These are phyloP conservation scores for Boletus reticulatus DNA, from an alignment of 768 basidiomycete species.

Conservation along the genomic window DNA sequence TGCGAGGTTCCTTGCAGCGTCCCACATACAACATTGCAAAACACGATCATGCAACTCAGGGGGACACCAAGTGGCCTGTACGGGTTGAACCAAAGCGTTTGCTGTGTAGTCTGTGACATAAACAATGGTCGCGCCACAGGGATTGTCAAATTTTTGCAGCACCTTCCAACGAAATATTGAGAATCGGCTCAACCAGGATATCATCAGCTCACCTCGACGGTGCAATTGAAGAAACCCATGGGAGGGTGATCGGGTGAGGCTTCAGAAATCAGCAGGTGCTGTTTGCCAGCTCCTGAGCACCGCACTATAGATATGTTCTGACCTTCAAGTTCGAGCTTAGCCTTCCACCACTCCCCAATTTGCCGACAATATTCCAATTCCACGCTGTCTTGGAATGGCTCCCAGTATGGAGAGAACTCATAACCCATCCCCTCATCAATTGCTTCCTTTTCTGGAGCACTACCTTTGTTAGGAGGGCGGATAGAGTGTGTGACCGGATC, in stretches of 20 bases:
- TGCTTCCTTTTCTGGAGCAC: constrained; percentile 34
- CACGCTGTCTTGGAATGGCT: constrained; percentile 31
- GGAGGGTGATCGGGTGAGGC: constrained; percentile 44
- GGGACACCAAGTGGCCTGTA: constrained; percentile 48
- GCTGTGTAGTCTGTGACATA: constrained; percentile 69
- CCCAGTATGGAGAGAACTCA: constrained; percentile 44
- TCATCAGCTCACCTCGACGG: constrained; percentile 49
- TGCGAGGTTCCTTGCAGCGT: constrained; percentile 42
- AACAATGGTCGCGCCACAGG: constrained; percentile 41
- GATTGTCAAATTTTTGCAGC: constrained; percentile 40
- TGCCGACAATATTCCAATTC: constrained; percentile 44
- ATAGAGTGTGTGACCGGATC: constrained; percentile 37
- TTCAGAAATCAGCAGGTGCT: constrained; percentile 52
- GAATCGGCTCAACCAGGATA: neutral
- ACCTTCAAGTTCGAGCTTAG: constrained; percentile 19
- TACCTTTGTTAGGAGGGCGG: constrained; percentile 37
- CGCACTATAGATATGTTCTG: constrained; percentile 16
- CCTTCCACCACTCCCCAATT: constrained; percentile 54
- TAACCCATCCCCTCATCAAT: constrained; percentile 37
- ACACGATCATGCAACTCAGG: constrained; percentile 41
- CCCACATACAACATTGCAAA: constrained; percentile 62
- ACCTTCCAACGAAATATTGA: constrained; percentile 38
- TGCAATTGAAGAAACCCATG: constrained; percentile 59
- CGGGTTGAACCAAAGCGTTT: constrained; percentile 33
- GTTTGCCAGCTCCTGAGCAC: constrained; percentile 21